Base-by-base conservation (phyloP, 257 asterid genomes). In the Pogostemon cablin region DNA sequence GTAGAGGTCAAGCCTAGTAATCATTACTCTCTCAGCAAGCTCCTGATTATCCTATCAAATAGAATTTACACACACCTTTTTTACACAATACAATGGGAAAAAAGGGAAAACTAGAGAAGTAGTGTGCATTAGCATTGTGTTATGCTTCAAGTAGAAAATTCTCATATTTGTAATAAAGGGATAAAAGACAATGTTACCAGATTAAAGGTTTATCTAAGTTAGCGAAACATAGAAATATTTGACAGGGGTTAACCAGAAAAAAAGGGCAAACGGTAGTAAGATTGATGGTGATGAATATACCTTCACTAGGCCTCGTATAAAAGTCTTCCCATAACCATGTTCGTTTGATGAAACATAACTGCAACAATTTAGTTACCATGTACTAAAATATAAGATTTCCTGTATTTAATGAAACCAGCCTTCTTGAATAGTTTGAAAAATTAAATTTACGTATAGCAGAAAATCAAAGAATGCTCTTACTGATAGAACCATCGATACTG, bases 11-110 rank as follows among this genome's bases (percentile, higher is more conserved):
- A 92, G 98, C 15, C 97, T 86, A 25, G 98, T 92, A 44, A 90
- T 68, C 98, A 90, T 90, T 61, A 90, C 96, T 81, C 96, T 92
- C 79, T 92, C 98, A 4, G 95, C 98, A 66, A 92, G 95, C 9
- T 86, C 95, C 37, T 75, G 92, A 68, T 74, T 83, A 48, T 88
- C 96, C 98, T 92, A 84, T 54, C 7, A 3, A 37, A 37, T 25
- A 25, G 32, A 48, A 6, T 32, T 17, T 3, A 17, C 8, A 42
- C 55, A 0, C 32, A 25, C 32, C 32, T 25, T 25, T 25, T 25
- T 25, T 25, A 25, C 32, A 25, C 32, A 25, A 25, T 25, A 25
- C 32, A 25, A 25, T 25, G 32, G 1, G 32, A 25, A 25, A 25
- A 25, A 25, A 1, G 32, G 32, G 32, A 1, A 25, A 25, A 25